Evolutionary conservation across 1,139 yeast genomes (phyloP), one percentile per base, ranked within the genome.

Genomic region (Kluyveromyces marxianus): DNA sequence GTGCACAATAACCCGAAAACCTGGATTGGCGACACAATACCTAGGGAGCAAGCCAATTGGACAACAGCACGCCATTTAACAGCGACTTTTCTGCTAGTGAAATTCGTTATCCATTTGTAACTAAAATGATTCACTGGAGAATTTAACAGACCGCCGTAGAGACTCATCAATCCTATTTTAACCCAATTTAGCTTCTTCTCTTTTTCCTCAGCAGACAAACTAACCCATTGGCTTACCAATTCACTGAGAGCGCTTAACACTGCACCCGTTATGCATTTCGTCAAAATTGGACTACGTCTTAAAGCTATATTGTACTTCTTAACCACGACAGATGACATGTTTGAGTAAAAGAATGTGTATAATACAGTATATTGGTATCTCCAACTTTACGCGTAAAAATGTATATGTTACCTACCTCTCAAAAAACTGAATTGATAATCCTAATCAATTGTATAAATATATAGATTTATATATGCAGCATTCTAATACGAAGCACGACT

Each of bases 91-190:
- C 71, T 70, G 47, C 59, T 63, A 54, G 74, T 72, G 14, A 73
- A 54, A 45, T 59, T 62, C 49, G 77, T 77, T 46, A 79, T 67
- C 21, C 71, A 52, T 10, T 66, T 68, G 56, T 79, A 80, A 53
- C 76, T 70, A 50, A 69, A 77, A 63, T 88, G 96, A 26, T 86
- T 73, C 39, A 85, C 68, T 4, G 96, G 96, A 0, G 95, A 85
- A 29, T 80, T 75, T 28, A 88, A 72, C 25, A 76, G 63, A 41
- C 80, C 72, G 0, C 95, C 95, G 62, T 83, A 88, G 4, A 84
- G 58, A 5, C 85, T 80, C 87, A 88, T 82, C 50, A 62, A 36
- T 30, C 6, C 34, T 33, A 33, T 26, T 31, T 53, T 52, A 4
- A 48, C 27, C 4, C 51, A 33, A 1, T 41, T 44, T 1, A 50